Conservation (phyloP, 176 grass and related monocot genomes). For the Areca catechu region DNA sequence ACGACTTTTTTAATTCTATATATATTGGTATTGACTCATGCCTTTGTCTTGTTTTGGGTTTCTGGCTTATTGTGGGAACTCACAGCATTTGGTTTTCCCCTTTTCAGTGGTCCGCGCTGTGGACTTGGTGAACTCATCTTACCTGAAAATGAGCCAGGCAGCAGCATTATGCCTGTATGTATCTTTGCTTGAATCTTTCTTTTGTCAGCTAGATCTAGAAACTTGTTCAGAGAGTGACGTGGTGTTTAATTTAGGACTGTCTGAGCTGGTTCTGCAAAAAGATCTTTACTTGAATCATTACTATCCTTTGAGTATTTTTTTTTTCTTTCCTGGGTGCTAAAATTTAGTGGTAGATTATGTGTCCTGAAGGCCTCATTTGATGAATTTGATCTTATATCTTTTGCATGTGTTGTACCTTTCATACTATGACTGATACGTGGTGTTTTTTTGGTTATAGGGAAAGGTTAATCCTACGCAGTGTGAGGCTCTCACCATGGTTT, state of each 20-base stretch:
- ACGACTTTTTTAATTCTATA: neutral
- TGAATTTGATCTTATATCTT: neutral
- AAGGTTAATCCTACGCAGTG: slow-evolving; percentile 98
- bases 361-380: too few species aligned
- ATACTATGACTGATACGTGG: neutral
- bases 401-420: neutral
- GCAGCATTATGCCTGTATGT: slow-evolving; percentile 98
- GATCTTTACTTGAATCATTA: too few species aligned
- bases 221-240: too few species aligned
- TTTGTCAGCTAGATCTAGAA: neutral
- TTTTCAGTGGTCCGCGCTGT: slow-evolving; percentile 77
- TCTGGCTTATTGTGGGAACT: too few species aligned
- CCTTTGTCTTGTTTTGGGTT: too few species aligned
- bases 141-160: slow-evolving; percentile 98
- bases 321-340: neutral
- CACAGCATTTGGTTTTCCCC: neutral
- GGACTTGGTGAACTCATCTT: slow-evolving; percentile 95
- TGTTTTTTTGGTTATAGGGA: slow-evolving; percentile 42
- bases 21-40: too few species aligned
- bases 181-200: slow-evolving; percentile 2
- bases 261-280: too few species aligned
- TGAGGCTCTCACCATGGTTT: slow-evolving; percentile 98
- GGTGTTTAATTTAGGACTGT: too few species aligned
- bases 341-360: too few species aligned
- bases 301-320: neutral